phyloP scores from a whole-genome alignment of 805 yeast genomes.

The Candida orba region DNA sequence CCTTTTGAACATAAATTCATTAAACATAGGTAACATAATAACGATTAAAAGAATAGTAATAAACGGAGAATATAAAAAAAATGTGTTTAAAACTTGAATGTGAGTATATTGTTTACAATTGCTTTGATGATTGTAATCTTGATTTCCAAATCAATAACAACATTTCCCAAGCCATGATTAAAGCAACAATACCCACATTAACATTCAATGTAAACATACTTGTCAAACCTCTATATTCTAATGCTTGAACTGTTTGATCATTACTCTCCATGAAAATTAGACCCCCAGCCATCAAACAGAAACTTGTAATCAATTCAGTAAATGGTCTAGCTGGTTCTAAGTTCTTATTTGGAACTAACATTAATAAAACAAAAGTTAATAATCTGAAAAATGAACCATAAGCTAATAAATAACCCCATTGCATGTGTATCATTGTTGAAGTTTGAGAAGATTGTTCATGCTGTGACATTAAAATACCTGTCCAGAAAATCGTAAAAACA shows the following conservation, averaged over 20 bases:
- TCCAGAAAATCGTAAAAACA: conserved; percentile 88
- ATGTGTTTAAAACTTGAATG: too few relatives aligned
- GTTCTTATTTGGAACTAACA: conserved; percentile 34
- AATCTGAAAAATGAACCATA: conserved; percentile 75
- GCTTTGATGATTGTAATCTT: conserved; percentile 30
- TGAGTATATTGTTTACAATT: conserved; percentile 7
- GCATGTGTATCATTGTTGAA: conserved; percentile 76
- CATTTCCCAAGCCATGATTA: conserved; percentile 89
- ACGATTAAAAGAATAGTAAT: neutral
- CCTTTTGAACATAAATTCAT: too few relatives aligned
- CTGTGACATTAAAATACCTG: conserved; percentile 91
- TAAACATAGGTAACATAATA: neutral
- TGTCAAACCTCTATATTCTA: conserved; percentile 77
- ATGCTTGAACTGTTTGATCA: conserved; percentile 73
- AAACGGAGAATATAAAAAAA: neutral
- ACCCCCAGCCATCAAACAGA: conserved; percentile 83
- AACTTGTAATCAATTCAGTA: conserved; percentile 75
- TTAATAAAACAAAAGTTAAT: conserved; percentile 50
- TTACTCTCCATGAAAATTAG: conserved; percentile 87
- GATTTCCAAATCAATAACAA: conserved; percentile 54
- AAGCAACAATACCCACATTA: conserved; percentile 68
- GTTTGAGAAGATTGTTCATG: conserved; percentile 79
- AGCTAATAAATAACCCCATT: conserved; percentile 88
- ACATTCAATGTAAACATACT: conserved; percentile 89
- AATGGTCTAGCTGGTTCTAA: conserved; percentile 62